These are phyloP conservation scores for Penicillium sp. DNA, from an alignment of 2,329 filamentous ascomycete species.

Conservation along the genomic window DNA sequence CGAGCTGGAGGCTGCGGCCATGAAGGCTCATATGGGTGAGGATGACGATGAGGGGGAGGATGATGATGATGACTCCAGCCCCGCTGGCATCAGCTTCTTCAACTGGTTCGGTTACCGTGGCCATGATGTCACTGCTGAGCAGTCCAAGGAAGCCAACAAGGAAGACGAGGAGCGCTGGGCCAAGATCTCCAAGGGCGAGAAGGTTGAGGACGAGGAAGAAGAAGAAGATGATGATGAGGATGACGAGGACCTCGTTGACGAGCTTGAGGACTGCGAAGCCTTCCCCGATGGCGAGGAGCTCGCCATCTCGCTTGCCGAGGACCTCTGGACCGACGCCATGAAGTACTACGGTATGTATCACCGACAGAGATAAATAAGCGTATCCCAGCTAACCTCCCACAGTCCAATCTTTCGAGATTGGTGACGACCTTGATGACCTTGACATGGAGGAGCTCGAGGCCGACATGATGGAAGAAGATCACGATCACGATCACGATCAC, in stretches of 20 bases:
- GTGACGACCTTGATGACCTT: slow-evolving; percentile 60
- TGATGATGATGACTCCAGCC: slow-evolving; percentile 49
- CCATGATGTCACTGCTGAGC: slow-evolving; percentile 67
- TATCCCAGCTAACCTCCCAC: slow-evolving; percentile 38
- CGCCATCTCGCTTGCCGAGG: slow-evolving; percentile 77
- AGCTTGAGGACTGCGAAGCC: slow-evolving; percentile 72
- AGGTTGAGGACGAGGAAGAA: slow-evolving; percentile 40
- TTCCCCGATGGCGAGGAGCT: slow-evolving; percentile 86
- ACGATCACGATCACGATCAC: slow-evolving; percentile 32
- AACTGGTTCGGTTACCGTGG: slow-evolving; percentile 82
- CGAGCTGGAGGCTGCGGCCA: slow-evolving; percentile 32
- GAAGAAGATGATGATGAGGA: slow-evolving; percentile 45
- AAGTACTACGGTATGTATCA: slow-evolving; percentile 79
- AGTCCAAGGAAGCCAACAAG: slow-evolving; percentile 63
- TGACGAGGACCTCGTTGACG: slow-evolving; percentile 58
- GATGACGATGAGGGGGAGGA: slow-evolving; percentile 37
- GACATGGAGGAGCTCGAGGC: slow-evolving; percentile 64
- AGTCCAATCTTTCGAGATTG: slow-evolving; percentile 71
- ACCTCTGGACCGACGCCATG: slow-evolving; percentile 83
- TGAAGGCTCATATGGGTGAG: slow-evolving; percentile 22
- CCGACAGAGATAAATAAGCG: not conserved
- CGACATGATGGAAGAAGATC: slow-evolving; percentile 55
- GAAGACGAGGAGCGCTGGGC: slow-evolving; percentile 60
- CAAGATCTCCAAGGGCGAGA: slow-evolving; percentile 51
- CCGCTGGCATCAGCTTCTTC: slow-evolving; percentile 77